Conservation (phyloP, 768 basidiomycete species). For the Pholiota molesta region DNA sequence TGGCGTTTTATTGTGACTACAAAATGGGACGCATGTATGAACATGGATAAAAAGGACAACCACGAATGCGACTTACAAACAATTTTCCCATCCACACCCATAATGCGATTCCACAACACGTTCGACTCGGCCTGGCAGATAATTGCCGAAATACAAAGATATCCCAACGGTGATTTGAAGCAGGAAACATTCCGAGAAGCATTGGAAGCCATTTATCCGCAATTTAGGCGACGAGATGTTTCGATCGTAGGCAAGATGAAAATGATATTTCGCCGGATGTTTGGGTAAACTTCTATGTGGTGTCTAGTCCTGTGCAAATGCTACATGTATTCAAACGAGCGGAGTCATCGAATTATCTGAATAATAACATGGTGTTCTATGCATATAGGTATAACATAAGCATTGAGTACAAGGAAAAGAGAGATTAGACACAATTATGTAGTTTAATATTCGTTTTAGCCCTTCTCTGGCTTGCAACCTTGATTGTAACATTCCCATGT, state of each 20-base stretch:
- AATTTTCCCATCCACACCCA: not conserved
- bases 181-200: not conserved
- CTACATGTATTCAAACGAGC: too few relatives aligned
- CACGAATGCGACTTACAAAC: not conserved
- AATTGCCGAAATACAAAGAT: not conserved
- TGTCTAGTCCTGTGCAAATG: too few relatives aligned
- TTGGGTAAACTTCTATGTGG: not conserved
- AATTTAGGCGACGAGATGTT: not conserved
- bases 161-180: not conserved
- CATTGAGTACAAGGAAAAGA: too few relatives aligned
- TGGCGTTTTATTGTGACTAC: not conserved
- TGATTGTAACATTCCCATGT: not conserved
- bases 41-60: not conserved
- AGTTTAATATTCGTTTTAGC: too few relatives aligned
- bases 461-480: too few relatives aligned
- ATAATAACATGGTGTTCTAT: too few relatives aligned
- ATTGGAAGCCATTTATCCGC: not conserved
- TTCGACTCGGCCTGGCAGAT: not conserved
- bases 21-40: not conserved
- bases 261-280: not conserved
- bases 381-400: too few relatives aligned
- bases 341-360: too few relatives aligned
- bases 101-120: not conserved
- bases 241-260: not conserved
- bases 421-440: too few relatives aligned